Percentiles rank a stretch among this genome's conserved stretches.
Conservation (phyloP, 176 grass and related monocot genomes). For the Avena insularis region DNA sequence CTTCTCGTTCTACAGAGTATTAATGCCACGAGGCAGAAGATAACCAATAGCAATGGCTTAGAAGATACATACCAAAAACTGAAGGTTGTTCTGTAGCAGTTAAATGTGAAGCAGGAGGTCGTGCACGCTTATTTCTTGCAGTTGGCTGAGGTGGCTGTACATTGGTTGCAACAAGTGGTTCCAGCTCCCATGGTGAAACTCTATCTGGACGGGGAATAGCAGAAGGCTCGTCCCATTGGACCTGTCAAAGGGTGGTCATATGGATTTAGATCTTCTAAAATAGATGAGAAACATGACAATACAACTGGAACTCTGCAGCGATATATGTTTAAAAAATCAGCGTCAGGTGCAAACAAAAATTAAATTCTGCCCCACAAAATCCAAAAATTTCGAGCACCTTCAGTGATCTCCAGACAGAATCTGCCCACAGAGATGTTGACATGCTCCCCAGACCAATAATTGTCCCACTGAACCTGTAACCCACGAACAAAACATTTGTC, state of each 20-base stretch:
- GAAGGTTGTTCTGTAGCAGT: constrained; percentile 54
- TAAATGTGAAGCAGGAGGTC: constrained; percentile 54
- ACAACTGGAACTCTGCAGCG: constrained; percentile 3
- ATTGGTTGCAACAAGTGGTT: constrained; percentile 67
- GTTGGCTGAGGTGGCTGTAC: constrained; percentile 59
- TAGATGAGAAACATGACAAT: constrained; percentile 10
- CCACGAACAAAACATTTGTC: constrained; percentile 44
- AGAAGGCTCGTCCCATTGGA: constrained; percentile 97
- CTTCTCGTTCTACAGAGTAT: constrained; percentile 10
- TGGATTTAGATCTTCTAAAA: constrained; percentile 32
- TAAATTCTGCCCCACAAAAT: constrained; percentile 19
- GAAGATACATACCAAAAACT: constrained; percentile 66
- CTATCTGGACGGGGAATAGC: constrained; percentile 72
- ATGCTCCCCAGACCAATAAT: constrained; percentile 73
- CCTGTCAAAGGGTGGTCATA: constrained; percentile 48
- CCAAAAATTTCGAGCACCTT: constrained; percentile 56
- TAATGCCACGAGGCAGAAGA: not conserved
- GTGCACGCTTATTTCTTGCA: constrained; percentile 71
- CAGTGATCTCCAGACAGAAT: constrained; percentile 93
- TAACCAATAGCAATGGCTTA: constrained; percentile 13
- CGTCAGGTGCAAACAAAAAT: not conserved
- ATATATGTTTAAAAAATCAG: not conserved
- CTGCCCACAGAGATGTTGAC: constrained; percentile 67
- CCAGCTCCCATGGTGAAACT: constrained; percentile 93
- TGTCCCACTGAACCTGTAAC: constrained; percentile 91